A percentile compares a stretch with the other conserved stretches of the same genome.
Evolutionary conservation across 164 flowering plant species (phyloP).

Genomic region (Aristolochia californica): DNA sequence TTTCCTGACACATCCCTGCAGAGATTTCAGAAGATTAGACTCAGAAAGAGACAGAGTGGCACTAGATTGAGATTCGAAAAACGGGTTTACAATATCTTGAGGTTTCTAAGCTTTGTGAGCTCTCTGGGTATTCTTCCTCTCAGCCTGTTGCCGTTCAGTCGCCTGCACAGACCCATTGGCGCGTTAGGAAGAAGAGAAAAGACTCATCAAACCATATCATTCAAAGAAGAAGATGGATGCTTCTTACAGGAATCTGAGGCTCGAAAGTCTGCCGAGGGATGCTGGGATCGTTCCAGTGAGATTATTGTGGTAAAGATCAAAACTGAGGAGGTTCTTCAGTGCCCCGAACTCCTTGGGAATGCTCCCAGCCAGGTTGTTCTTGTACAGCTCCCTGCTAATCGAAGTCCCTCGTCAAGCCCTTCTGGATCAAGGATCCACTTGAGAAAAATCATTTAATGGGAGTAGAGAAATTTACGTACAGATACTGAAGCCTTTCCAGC

Average conservation of each 20-base stretch:
- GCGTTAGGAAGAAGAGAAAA: not conserved
- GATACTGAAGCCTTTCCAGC: constrained; percentile 54
- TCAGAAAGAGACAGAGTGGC: not conserved
- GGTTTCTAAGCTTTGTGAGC: constrained; percentile 39
- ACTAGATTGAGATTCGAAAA: not conserved
- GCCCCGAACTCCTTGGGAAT: constrained; percentile 73
- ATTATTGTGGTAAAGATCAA: constrained; percentile 81
- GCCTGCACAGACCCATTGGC: constrained; percentile 23
- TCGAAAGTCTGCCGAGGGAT: constrained; percentile 61
- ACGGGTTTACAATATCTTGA: constrained; percentile 75
- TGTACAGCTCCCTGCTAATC: constrained; percentile 65
- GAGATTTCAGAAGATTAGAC: not conserved
- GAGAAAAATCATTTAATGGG: not conserved
- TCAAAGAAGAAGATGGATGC: not conserved
- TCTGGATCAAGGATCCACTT: not conserved
- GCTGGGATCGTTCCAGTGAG: constrained; percentile 69
- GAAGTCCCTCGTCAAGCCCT: not conserved
- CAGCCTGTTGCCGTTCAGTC: constrained; percentile 61
- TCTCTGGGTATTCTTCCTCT: constrained; percentile 69
- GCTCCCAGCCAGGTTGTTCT: constrained; percentile 68
- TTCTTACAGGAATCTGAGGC: constrained; percentile 76
- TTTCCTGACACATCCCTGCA: constrained; percentile 80
- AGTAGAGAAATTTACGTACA: constrained; percentile 29
- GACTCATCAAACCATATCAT: not conserved
- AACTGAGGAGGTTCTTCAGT: constrained; percentile 68